Evolutionary conservation across 2,329 filamentous ascomycete genomes (phyloP).

Genomic region (Paraphaeosphaeria sporulosa): DNA sequence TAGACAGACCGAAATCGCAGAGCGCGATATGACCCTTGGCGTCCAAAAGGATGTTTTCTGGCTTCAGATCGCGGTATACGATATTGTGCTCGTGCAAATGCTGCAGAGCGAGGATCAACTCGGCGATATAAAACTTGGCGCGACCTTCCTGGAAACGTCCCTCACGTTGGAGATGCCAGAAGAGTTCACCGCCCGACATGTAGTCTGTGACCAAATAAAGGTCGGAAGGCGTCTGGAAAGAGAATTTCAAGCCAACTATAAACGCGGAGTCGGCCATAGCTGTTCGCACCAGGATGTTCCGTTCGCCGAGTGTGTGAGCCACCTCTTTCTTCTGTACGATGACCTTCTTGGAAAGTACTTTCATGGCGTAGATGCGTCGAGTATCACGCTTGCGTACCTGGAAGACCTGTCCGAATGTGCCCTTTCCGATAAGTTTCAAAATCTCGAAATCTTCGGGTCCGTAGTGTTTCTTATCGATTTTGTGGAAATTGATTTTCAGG

Average conservation of each 20-base stretch:
- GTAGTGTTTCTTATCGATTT: constrained; percentile 83
- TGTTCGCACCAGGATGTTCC: constrained; percentile 95
- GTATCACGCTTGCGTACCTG: constrained; percentile 98
- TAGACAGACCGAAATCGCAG: constrained; percentile 96
- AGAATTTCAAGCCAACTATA: constrained; percentile 97
- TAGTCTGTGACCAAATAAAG: constrained; percentile 99
- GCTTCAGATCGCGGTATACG: constrained; percentile 96
- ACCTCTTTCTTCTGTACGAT: constrained; percentile 99
- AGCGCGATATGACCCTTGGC: constrained; percentile 97
- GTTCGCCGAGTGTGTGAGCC: constrained; percentile 93
- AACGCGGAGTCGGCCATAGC: constrained; percentile 96
- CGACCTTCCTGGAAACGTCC: constrained; percentile 93
- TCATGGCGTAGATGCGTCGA: constrained; percentile 97
- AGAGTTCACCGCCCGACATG: constrained; percentile 98
- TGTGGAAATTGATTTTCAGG: constrained; percentile 84
- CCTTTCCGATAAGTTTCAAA: constrained; percentile 94
- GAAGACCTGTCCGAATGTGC: constrained; percentile 98
- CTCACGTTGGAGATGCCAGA: constrained; percentile 98
- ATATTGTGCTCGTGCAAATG: constrained; percentile 97
- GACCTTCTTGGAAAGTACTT: constrained; percentile 98
- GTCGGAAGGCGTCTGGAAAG: constrained; percentile 96
- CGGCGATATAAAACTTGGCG: constrained; percentile 98
- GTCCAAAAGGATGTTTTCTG: constrained; percentile 95
- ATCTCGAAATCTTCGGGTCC: constrained; percentile 97
- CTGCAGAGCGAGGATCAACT: constrained; percentile 92